Base-by-base conservation (phyloP, 2,329 filamentous ascomycete species). In the Nothopassalora personata region DNA sequence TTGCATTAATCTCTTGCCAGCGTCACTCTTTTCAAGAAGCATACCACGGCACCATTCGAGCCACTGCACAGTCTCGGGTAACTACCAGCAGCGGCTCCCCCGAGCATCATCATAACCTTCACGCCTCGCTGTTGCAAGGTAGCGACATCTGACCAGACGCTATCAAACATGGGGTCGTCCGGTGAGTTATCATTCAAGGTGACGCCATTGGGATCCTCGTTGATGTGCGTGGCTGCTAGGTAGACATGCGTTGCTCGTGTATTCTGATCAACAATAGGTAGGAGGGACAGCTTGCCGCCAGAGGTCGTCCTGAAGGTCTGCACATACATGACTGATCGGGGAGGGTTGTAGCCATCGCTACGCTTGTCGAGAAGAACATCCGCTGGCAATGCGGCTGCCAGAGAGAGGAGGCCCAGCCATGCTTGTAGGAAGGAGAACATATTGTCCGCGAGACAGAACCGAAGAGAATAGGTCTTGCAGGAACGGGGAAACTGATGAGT, bases 71-170 rank as follows among this genome's bases (percentile, higher is more conserved):
- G 58, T n/a, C 62, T 57, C 23, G 56, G 59, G 51, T 69, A 71
- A 46, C 64, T 66, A 18, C 69, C 68, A 33, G 56, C 50, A 4
- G 68, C 68, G n/a, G 68, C 67, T 46, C 69, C 69, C 8, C 69
- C 69, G 13, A 71, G 58, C 69, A 71, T 71, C 60, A 70, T 64
- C 61, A 71, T 65, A 11, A 71, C 68, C 58, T 69, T 70, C 27
- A 71, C 63, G 33, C 70, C 70, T 4, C 49, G 46, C 9, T 48
- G 31, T 52, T 72, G 70, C 3, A 72, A 51, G 27, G 63, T 54
- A n/a, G 61, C 60, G 18, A 63, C 65, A 48, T 71, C 67, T 7
- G 56, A 57, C 68, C 68, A 72, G 19, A 70, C 46, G 4, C 47
- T 55, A 27, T 66, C 63, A 43, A 54, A 70, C 28, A 60, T 54